phyloP scores from a whole-genome alignment of 139 green algal genomes.

The Tetratostichococcus sp. region DNA sequence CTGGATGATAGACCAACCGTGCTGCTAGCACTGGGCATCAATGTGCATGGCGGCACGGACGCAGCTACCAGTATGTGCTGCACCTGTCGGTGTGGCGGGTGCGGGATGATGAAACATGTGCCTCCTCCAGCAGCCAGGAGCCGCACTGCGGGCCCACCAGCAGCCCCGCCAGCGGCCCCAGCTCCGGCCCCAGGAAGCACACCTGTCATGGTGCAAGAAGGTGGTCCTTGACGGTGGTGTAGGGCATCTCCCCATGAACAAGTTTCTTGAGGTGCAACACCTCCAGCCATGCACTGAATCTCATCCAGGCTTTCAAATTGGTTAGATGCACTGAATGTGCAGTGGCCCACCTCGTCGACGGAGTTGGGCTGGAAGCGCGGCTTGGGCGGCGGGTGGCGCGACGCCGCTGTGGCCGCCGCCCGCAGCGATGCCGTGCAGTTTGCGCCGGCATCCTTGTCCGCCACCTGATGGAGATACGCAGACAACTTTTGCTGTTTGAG shows the following conservation, averaged over 20 bases:
- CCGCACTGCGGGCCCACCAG: constrained; percentile 66
- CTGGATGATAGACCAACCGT: too few relatives aligned
- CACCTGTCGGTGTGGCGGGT: constrained; percentile 53
- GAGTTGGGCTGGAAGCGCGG: constrained; percentile 67
- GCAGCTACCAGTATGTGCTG: not conserved
- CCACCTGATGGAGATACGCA: too few relatives aligned
- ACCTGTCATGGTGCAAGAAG: constrained; percentile 1
- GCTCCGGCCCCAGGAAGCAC: constrained; percentile 56
- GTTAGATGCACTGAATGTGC: too few relatives aligned
- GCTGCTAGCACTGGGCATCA: not conserved
- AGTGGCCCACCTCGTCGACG: constrained; percentile 69
- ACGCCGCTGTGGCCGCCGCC: constrained; percentile 1
- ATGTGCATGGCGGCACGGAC: too few relatives aligned
- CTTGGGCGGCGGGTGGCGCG: not conserved
- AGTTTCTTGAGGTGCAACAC: too few relatives aligned
- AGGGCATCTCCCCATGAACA: too few relatives aligned
- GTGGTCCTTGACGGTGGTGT: too few relatives aligned
- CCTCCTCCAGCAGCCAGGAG: constrained; percentile 65
- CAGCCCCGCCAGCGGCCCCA: constrained; percentile 61
- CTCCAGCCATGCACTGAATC: too few relatives aligned
- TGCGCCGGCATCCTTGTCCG: constrained; percentile 16
- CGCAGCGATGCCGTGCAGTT: constrained; percentile 28
- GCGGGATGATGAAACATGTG: constrained; percentile 56
- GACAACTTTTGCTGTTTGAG: too few relatives aligned
- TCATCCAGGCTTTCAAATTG: too few relatives aligned